phyloP scores from a whole-genome alignment of 2,329 filamentous ascomycete species.

The Penicillium digitatum region DNA sequence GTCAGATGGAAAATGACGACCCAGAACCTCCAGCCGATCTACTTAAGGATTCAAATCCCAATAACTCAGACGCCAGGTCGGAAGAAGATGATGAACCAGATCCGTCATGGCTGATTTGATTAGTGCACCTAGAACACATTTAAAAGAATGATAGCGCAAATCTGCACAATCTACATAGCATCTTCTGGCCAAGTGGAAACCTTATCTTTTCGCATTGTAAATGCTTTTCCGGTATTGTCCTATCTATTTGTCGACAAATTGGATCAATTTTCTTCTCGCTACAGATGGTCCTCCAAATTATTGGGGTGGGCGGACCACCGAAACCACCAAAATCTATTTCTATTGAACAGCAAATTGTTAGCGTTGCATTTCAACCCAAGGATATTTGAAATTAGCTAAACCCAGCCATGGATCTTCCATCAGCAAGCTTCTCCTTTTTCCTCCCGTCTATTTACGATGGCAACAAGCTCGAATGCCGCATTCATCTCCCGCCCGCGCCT shows the following conservation, averaged over 20 bases:
- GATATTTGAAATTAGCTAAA: conserved; percentile 24
- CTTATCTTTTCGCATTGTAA: neutral
- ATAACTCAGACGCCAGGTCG: conserved; percentile 25
- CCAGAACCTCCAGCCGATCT: conserved; percentile 39
- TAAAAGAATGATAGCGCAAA: neutral
- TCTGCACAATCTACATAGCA: neutral
- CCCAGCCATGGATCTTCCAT: conserved; percentile 34
- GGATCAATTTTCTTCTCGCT: neutral
- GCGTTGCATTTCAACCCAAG: neutral
- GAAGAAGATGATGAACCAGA: conserved; percentile 45
- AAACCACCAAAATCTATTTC: neutral
- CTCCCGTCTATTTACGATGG: conserved; percentile 83
- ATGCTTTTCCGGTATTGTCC: neutral
- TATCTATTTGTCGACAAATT: neutral
- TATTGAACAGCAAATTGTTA: neutral
- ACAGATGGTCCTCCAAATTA: neutral
- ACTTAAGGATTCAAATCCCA: conserved; percentile 27
- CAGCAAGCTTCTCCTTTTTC: conserved; percentile 57
- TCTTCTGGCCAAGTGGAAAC: neutral
- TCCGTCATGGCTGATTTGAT: conserved; percentile 41
- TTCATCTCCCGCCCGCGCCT: conserved; percentile 63
- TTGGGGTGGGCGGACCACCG: neutral
- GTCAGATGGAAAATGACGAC: conserved; percentile 28
- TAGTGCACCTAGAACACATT: conserved; percentile 15
- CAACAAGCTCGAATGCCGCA: conserved; percentile 69